Percentiles rank a stretch among this genome's conserved stretches.
Evolutionary conservation across 2,329 filamentous ascomycete species (phyloP).

Genomic region (Talaromyces funiculosus): DNA sequence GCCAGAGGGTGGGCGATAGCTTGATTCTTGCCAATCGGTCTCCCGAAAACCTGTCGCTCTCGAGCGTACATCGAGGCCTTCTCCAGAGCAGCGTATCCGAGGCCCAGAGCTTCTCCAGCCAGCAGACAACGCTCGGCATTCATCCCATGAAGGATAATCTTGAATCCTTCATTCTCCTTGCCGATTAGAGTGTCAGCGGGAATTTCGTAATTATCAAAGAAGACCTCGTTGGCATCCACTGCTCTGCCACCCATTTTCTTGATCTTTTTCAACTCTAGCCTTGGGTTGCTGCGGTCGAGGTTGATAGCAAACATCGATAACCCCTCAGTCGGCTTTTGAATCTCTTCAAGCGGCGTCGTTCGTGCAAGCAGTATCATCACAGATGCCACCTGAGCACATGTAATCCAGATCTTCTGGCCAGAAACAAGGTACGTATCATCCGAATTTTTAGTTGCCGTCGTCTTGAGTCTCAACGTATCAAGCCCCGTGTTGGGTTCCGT

Average conservation of each 20-base stretch:
- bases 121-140: constrained; percentile 71
- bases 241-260: constrained; percentile 81
- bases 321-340: constrained; percentile 65
- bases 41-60: constrained; percentile 57
- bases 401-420: constrained; percentile 87
- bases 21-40: constrained; percentile 56
- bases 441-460: constrained; percentile 50
- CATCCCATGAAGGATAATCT: constrained; percentile 72
- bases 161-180: constrained; percentile 69
- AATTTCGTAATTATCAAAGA: constrained; percentile 73
- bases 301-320: constrained; percentile 77
- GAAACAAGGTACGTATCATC: constrained; percentile 59
- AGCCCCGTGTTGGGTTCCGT: constrained; percentile 79
- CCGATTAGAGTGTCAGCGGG: constrained; percentile 62
- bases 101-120: constrained; percentile 71
- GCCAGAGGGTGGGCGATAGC: constrained; percentile 56
- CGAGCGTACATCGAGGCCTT: constrained; percentile 60
- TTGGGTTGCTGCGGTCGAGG: constrained; percentile 56
- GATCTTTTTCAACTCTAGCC: constrained; percentile 64
- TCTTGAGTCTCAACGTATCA: constrained; percentile 67
- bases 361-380: constrained; percentile 80
- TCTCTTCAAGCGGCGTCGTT: constrained; percentile 64
- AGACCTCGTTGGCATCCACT: constrained; percentile 80
- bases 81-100: constrained; percentile 66
- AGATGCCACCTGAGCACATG: constrained; percentile 71